phyloP scores from a whole-genome alignment of 805 yeast species.

The Saccharomyces kudriavzevii region DNA sequence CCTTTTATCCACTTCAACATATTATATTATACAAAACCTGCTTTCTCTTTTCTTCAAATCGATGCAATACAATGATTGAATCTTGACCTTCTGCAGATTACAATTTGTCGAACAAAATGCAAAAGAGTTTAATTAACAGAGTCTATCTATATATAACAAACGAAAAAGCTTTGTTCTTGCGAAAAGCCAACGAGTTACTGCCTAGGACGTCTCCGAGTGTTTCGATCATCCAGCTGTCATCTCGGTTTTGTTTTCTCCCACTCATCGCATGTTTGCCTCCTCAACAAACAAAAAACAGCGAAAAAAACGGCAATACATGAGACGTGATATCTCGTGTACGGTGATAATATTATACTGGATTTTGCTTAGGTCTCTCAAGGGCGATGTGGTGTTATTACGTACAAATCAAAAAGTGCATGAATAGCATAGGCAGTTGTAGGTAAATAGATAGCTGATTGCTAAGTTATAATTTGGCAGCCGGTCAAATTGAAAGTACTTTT shows the following conservation, averaged over 20 bases:
- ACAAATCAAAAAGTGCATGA: not conserved
- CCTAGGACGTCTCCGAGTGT: not conserved
- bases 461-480: not conserved
- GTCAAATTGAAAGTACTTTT: not conserved
- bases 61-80: not conserved
- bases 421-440: not conserved
- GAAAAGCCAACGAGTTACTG: not conserved
- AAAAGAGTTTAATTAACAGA: not conserved
- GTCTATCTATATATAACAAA: not conserved
- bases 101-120: not conserved
- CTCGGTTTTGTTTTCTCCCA: not conserved
- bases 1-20: constrained; percentile 80
- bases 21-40: not conserved
- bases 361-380: not conserved
- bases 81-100: not conserved
- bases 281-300: not conserved
- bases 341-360: not conserved
- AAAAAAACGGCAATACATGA: not conserved
- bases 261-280: not conserved
- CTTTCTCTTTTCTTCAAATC: not conserved
- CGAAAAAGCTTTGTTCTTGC: not conserved
- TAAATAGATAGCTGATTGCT: not conserved
- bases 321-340: not conserved
- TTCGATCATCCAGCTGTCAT: not conserved
- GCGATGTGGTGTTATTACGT: not conserved